Conservation (phyloP, 2,329 filamentous ascomycete genomes). For the Botrytis paeoniae region DNA sequence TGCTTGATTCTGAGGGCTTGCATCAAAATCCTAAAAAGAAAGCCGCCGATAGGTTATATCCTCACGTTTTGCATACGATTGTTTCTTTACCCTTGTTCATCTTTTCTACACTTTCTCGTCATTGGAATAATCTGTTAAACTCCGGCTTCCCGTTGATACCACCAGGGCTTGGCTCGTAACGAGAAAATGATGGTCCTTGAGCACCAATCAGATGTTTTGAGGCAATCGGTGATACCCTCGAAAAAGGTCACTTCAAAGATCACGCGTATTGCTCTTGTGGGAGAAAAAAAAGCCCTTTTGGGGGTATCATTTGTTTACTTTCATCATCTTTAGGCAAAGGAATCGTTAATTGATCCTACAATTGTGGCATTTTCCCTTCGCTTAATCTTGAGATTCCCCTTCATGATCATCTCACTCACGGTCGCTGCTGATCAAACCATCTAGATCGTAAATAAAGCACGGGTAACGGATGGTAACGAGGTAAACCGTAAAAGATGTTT, state of each 20-base stretch:
- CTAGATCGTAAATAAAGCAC: conserved; percentile 4
- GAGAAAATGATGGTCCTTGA: conserved; percentile 21
- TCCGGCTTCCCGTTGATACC: conserved; percentile 25
- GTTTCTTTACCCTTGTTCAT: conserved; percentile 27
- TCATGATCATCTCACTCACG: conserved; percentile 10
- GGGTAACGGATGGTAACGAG: not conserved
- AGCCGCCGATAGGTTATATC: conserved; percentile 30
- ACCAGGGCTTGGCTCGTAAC: conserved; percentile 24
- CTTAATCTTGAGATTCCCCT: conserved; percentile 11
- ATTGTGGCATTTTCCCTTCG: conserved; percentile 7
- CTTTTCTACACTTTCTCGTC: conserved; percentile 20
- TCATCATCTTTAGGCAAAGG: not conserved
- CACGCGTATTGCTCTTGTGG: conserved; percentile 25
- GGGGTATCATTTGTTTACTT: conserved; percentile 9
- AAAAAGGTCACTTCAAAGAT: conserved; percentile 20
- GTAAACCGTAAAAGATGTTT: not conserved
- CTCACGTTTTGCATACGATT: conserved; percentile 29
- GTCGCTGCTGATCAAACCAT: conserved; percentile 15
- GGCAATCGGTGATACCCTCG: conserved; percentile 28
- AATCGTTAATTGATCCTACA: not conserved
- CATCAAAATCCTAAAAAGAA: conserved; percentile 18
- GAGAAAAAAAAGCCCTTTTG: not conserved
- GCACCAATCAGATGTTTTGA: conserved; percentile 34
- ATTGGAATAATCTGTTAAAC: conserved; percentile 20
- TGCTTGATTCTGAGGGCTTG: conserved; percentile 17